phyloP scores from a whole-genome alignment of 2,329 filamentous ascomycete species.

The Neofusicoccum umdonicola region DNA sequence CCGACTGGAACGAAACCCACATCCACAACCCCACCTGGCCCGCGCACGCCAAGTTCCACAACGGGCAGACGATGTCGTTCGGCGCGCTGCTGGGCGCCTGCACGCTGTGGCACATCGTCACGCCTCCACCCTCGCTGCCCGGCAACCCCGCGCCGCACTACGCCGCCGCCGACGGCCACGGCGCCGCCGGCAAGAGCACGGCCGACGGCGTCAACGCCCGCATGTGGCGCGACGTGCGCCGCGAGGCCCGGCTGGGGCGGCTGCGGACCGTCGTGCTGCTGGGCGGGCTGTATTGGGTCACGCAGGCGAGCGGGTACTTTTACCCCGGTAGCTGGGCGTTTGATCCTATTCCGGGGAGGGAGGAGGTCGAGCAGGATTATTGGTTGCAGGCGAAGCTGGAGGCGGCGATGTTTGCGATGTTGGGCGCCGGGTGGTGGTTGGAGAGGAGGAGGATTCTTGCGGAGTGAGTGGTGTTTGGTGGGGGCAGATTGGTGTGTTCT shows the following conservation, averaged over 20 bases:
- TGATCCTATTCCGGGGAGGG: neutral
- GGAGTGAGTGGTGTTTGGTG: neutral
- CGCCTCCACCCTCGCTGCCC: slow-evolving; percentile 13
- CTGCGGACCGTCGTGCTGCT: slow-evolving; percentile 27
- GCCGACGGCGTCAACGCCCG: neutral
- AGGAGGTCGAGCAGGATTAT: neutral
- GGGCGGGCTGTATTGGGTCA: slow-evolving; percentile 45
- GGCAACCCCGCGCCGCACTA: slow-evolving; percentile 18
- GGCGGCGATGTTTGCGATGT: neutral
- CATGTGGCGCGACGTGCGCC: neutral
- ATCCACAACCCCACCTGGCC: slow-evolving; percentile 50
- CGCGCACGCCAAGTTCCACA: slow-evolving; percentile 53
- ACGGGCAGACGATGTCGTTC: slow-evolving; percentile 53
- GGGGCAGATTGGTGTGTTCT: neutral
- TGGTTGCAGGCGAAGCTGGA: slow-evolving; percentile 12
- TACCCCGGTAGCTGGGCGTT: slow-evolving; percentile 39
- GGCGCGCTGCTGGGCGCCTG: slow-evolving; percentile 41
- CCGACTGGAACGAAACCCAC: slow-evolving; percentile 44
- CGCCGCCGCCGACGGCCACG: neutral
- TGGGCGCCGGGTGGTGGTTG: slow-evolving; percentile 6
- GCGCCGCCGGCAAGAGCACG: neutral
- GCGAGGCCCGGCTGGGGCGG: neutral
- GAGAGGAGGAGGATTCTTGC: slow-evolving; percentile 10
- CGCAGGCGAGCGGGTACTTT: slow-evolving; percentile 43
- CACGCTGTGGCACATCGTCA: slow-evolving; percentile 36